Base-by-base conservation (phyloP, 257 asterid genomes). In the Salvia miltiorrhiza region DNA sequence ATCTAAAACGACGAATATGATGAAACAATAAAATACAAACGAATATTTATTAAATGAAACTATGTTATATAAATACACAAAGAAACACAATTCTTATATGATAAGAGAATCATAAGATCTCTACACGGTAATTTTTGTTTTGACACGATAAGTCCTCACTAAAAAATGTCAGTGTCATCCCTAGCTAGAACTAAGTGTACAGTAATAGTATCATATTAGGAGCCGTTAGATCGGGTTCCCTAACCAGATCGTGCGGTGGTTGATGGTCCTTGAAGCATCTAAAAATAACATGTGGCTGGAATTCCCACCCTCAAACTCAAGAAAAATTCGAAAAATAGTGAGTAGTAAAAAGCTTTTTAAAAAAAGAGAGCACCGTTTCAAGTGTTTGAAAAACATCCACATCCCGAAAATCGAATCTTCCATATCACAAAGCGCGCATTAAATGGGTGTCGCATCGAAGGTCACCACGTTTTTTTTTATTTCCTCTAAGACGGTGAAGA, bases 401-500 rank as follows among this genome's bases (percentile, higher is more conserved):
- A 86, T 84, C 95, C 92, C 95, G 52, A 92, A 63, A 86, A 86
- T 70, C 67, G 98, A 92, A 89, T 89, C 97, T 92, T 89, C 96
- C 97, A 83, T 83, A 83, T 87, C 88, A 87, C 89, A 75, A 89
- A 89, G 87, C 81, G 78, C 96, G 79, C 96, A 92, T 84, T 89
- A 57, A 92, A 87, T 86, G 95, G 71, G 71, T 63, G 68, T 13
- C 73, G 89, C 96, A 82, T 92, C 70, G 96, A 85, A 81, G 90
- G 48, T 75, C 76, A 88, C 86, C 86, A 79, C 86, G 88, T 86
- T 86, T 71, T 83, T n/a, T 79, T 72, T 84, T 81, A 80, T 83
- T 87, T 79, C 78, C 83, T 90, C 86, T 69, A 87, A 89, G 95
- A 85, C 85, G 93, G 97, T 89, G 97, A 92, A 92, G 97, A 92